Evolutionary conservation across 176 grass and related monocot genomes (phyloP).

Genomic region (Musa beccarii): DNA sequence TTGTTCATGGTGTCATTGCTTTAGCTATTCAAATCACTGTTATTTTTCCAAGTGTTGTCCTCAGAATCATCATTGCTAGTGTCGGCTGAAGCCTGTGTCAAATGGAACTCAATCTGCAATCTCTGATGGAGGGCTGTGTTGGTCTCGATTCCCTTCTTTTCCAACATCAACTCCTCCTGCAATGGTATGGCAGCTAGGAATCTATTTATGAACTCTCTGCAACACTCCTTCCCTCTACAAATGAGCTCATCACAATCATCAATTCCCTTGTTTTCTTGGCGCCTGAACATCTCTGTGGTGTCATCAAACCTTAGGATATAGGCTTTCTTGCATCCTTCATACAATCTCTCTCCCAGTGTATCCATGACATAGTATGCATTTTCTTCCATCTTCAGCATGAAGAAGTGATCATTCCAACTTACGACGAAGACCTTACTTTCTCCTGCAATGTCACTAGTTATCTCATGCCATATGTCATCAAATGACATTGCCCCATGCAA

Average conservation of each 20-base stretch:
- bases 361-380: slow-evolving; percentile 71
- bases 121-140: slow-evolving; percentile 54
- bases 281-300: slow-evolving; percentile 56
- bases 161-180: slow-evolving; percentile 78
- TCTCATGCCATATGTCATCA: slow-evolving; percentile 76
- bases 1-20: too few species aligned
- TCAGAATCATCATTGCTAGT: neutral
- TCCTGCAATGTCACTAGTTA: slow-evolving; percentile 16
- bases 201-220: slow-evolving; percentile 88
- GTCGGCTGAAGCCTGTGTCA: slow-evolving; percentile 9
- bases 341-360: slow-evolving; percentile 81
- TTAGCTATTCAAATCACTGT: too few species aligned
- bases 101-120: slow-evolving; percentile 97
- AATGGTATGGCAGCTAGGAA: slow-evolving; percentile 88
- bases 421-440: slow-evolving; percentile 56
- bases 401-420: slow-evolving; percentile 99
- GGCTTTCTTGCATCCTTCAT: slow-evolving; percentile 79
- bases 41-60: too few species aligned
- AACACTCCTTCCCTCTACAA: slow-evolving; percentile 81
- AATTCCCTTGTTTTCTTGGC: neutral
- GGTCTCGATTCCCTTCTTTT: slow-evolving; percentile 33
- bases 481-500: slow-evolving; percentile 77
- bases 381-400: slow-evolving; percentile 68
- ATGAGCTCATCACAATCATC: slow-evolving; percentile 29
- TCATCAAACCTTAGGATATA: slow-evolving; percentile 84